Evolutionary conservation across 106 monocot species (phyloP), one percentile per base, ranked within the genome.

Genomic region (Dioscorea zingiberensis): DNA sequence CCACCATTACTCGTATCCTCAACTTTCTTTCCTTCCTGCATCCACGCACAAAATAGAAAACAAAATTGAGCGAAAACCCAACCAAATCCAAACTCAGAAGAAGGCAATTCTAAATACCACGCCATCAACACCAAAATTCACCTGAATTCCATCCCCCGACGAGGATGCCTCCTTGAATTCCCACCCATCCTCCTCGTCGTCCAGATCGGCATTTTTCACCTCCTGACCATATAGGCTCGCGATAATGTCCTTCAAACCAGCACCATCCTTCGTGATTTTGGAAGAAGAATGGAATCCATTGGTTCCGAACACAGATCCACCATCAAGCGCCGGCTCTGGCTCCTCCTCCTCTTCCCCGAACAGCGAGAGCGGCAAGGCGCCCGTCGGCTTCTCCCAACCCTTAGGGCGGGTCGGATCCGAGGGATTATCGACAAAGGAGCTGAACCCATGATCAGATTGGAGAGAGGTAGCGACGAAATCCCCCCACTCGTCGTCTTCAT

Each of bases 401-500:
- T 56, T 70, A 13, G 63, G 4, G 11, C 44, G 54, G 17, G 12
- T 16, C 25, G 10, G 54, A 26, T 72, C 58, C 10, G 32, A 3
- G 48, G 27, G 13, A 12, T 27, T 10, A 17, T 17, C 2, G 18
- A 18, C 3, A 1, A 4, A 10, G 13, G 19, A 0, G 13, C 4
- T 45, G 28, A 13, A n/a, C 15, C 7, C 11, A 26, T 48, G 15
- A 21, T 54, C 16, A 7, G 61, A 49, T 44, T 26, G 32, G 25
- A 25, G 17, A 2, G 67, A 27, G 25, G 26, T 48, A 16, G 61
- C 66, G n/a, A 75, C 54, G 65, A 80, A 80, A 14, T 80, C 71
- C 17, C 80, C 80, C 80, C 80, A 80, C 7, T 80, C 80, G 59
- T 80, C 74, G 12, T 75, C 80, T 25, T 78, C 73, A 4, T 62